Evolutionary conservation across 2,329 filamentous ascomycete species (phyloP), one percentile per base, ranked within the genome.

Genomic region (Paecilomyces dactylethromorphus): DNA sequence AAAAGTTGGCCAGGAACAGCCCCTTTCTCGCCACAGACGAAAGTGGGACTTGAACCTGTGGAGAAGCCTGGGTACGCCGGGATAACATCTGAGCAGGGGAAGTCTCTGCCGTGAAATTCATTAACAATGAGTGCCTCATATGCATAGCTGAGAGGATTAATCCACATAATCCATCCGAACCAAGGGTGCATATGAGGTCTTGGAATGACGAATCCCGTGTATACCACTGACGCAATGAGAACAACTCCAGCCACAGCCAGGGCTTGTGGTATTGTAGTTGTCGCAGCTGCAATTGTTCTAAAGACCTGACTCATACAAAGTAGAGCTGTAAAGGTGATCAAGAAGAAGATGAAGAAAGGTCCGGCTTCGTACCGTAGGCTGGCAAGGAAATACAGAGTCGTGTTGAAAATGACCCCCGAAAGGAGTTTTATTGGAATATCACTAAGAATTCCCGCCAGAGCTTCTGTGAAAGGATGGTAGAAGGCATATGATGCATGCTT

Each of bases 381-480:
- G 52, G 90, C 89, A 82, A 97, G 86, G 74, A 96, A 96, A 77
- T 96, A 96, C 6, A 96, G 77, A 1, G 86, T 82, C 26, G 92
- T 60, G 71, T 96, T 95, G 80, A 96, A 96, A 1, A 85, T 75
- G 59, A 92, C 82, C 1, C 85, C 78, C 64, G 91, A 92, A 21
- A 77, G 55, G 21, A 96, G 77, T 72, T 94, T 96, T 74, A 92
- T 90, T 0, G 92, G 92, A 75, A 97, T 77, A 67, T 97, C 92
- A 58, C 86, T 88, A 22, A 97, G 76, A 84, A 96, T 93, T 3
- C 90, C 93, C 0, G 90, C 87, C 59, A 92, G 81, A 13, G 92
- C 91, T 79, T 97, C 92, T 15, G 91, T 87, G 7, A 89, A 92
- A 0, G 93, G 91, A 71, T 96, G 92, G 65, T 96, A 96, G 22